These are phyloP conservation scores for Lentinus brumalis DNA, from an alignment of 768 basidiomycete species.

Conservation along the genomic window DNA sequence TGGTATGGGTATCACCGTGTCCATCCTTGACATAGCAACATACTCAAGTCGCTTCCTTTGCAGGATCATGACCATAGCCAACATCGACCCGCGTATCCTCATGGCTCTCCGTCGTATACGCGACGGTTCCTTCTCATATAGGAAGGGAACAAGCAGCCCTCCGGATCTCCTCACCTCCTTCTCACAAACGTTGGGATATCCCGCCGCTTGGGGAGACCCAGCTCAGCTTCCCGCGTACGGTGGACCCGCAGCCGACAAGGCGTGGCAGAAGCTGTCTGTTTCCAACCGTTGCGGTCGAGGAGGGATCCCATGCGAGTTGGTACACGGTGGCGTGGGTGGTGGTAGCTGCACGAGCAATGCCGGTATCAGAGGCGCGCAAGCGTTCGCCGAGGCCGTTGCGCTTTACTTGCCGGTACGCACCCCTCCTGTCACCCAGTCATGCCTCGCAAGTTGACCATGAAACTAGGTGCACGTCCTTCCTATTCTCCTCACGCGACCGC, in stretches of 20 bases:
- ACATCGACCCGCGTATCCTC: constrained; percentile 63
- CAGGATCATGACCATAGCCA: constrained; percentile 71
- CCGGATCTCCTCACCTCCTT: constrained; percentile 46
- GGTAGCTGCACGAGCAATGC: constrained; percentile 65
- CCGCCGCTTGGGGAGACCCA: constrained; percentile 66
- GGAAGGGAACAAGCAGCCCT: constrained; percentile 40
- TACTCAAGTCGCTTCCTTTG: neutral
- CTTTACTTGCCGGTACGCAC: constrained; percentile 72
- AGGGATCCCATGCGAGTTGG: constrained; percentile 75
- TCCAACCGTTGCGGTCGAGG: constrained; percentile 55
- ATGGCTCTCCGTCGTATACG: constrained; percentile 55
- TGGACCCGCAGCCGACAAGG: constrained; percentile 47
- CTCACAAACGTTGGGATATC: constrained; percentile 58
- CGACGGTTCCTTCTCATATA: constrained; percentile 62
- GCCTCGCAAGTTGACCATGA: neutral
- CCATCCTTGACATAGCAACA: neutral
- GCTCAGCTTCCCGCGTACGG: constrained; percentile 61
- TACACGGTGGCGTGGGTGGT: constrained; percentile 61
- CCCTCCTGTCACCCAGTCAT: neutral
- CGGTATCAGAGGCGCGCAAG: constrained; percentile 50
- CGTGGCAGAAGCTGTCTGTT: constrained; percentile 62
- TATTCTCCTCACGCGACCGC: constrained; percentile 59
- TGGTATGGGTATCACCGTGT: constrained; percentile 40
- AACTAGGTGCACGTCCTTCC: constrained; percentile 73
- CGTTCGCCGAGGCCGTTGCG: constrained; percentile 61